Base-by-base conservation (phyloP, 768 basidiomycete species). In the Pholiota microspora region DNA sequence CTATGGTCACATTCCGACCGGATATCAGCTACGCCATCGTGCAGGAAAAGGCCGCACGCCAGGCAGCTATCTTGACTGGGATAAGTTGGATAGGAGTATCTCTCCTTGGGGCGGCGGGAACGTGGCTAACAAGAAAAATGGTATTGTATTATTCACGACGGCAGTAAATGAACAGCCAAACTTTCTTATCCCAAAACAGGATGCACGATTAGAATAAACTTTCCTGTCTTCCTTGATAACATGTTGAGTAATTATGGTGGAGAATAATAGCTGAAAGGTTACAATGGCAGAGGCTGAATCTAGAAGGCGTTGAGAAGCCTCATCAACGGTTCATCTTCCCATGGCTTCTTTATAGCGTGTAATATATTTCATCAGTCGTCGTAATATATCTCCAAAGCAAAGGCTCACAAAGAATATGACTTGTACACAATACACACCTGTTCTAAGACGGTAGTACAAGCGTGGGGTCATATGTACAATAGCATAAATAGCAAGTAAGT, bases 1-100 rank as follows among this genome's bases (percentile, higher is more conserved):
- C 92, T 29, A 97, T 98, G 95, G 88, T 97, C 60, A 98, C 96
- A 40, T 99, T 99, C 75, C 83, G 96, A 36, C 92, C 94, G 48
- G 96, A 98, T 71, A 84, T 99, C 63, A 88, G 86, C 68, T 99
- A 99, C 67, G 84, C 86, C 53, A 85, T 84, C 47, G 95, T 88
- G 18, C 81, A 82, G 67, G 78, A 75, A 66, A 86, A 84, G 69
- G 88, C 88, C 53, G 76, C 71, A 56, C 73, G 77, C 66, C 96
- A 99, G 73, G 74, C 79, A n/a, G 69, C 67, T 27, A 77, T 91
- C 50, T 73, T 98, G 57, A 68, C 73, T 49, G 66, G 69, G 47
- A 64, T 77, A 12, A 80, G 77, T 21, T 79, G 80, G 76, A 64
- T 75, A 61, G 80, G 79, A 51, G 71, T 77, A 56, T 69, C 68